Conservation (phyloP, 768 basidiomycete species). For the Termitomyces sp. region DNA sequence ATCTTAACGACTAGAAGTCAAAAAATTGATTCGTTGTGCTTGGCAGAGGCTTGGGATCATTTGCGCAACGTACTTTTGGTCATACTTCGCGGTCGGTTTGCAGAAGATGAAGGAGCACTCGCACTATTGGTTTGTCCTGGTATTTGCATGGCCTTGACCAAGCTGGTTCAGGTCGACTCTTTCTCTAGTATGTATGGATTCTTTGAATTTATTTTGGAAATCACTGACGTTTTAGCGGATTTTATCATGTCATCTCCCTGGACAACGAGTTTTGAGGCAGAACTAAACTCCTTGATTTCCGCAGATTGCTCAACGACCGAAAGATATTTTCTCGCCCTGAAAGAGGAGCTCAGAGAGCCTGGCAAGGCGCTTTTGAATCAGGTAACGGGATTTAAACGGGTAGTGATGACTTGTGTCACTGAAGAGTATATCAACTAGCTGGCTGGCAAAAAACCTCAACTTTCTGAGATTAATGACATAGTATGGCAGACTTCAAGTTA, state of each 20-base stretch:
- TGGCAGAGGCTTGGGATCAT: slow-evolving; percentile 50
- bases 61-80: slow-evolving; percentile 45
- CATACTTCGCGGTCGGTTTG: slow-evolving; percentile 39
- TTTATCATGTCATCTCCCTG: slow-evolving; percentile 41
- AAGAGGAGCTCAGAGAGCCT: slow-evolving; percentile 21
- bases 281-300: slow-evolving; percentile 28
- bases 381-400: slow-evolving; percentile 14
- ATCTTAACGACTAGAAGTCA: slow-evolving; percentile 23
- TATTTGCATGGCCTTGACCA: slow-evolving; percentile 45
- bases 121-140: slow-evolving; percentile 43
- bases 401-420: not conserved
- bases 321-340: slow-evolving; percentile 25
- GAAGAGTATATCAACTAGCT: not conserved
- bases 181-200: slow-evolving; percentile 19
- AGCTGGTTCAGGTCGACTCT: slow-evolving; percentile 26
- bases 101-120: slow-evolving; percentile 44
- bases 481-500: not conserved
- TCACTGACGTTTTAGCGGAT: slow-evolving; percentile 14
- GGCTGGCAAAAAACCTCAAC: not conserved
- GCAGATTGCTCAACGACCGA: slow-evolving; percentile 8
- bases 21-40: slow-evolving; percentile 29
- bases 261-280: slow-evolving; percentile 38
- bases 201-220: not conserved
- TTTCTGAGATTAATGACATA: not conserved
- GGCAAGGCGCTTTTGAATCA: slow-evolving; percentile 22